These are phyloP conservation scores for Mycosarcoma maydis DNA, from an alignment of 1,284 basidiomycete genomes.

Conservation along the genomic window DNA sequence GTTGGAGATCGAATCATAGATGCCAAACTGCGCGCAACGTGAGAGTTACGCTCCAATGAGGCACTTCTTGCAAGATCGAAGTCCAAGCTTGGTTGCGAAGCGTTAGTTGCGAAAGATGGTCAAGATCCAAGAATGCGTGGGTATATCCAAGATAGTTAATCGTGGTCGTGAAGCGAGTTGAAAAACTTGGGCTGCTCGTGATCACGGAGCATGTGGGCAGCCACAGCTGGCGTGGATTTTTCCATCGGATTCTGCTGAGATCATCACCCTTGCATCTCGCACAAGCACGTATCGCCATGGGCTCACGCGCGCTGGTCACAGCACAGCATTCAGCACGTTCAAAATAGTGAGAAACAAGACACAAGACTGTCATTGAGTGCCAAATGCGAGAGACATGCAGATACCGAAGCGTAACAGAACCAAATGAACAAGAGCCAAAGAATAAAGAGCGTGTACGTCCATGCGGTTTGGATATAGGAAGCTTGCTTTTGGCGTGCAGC, in stretches of 20 bases:
- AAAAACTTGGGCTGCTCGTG: slow-evolving; percentile 1
- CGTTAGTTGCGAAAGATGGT: too few species aligned
- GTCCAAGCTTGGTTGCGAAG: too few species aligned
- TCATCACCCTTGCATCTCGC: background rate
- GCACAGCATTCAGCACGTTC: background rate
- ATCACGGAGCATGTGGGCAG: slow-evolving; percentile 12
- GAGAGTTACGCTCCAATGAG: slow-evolving; percentile 6
- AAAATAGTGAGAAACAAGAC: background rate
- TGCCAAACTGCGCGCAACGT: slow-evolving; percentile 3
- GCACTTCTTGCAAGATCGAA: background rate
- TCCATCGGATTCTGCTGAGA: slow-evolving; percentile 9
- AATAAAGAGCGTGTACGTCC: background rate
- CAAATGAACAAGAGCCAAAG: background rate
- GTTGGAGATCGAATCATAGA: slow-evolving; percentile 8
- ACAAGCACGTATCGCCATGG: too few species aligned
- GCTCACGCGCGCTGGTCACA: background rate
- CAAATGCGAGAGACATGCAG: slow-evolving; percentile 13
- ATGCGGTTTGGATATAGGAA: slow-evolving; percentile 14
- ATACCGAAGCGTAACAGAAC: background rate
- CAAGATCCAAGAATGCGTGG: too few species aligned
- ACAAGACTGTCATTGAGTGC: slow-evolving; percentile 2
- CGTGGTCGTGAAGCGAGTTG: slow-evolving; percentile 8
- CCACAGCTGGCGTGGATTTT: too few species aligned
- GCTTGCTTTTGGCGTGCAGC: background rate
- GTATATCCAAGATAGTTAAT: too few species aligned